Base-by-base conservation (phyloP, 768 basidiomycete species). In the Baorangia bicolor region DNA sequence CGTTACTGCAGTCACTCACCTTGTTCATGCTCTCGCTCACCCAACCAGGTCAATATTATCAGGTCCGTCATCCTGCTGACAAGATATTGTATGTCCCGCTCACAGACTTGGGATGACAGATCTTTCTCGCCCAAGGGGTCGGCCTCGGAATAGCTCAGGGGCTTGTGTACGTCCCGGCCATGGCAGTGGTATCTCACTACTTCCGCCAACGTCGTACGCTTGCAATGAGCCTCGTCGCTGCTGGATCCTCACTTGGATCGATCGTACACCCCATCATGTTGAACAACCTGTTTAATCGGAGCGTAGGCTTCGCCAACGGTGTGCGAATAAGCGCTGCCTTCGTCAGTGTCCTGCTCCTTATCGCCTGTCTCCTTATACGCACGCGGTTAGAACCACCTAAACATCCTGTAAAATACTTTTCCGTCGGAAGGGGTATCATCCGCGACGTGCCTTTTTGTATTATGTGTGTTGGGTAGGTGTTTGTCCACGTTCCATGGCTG, bases 101-200 rank as follows among this genome's bases (percentile, higher is more conserved):
- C 35, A 30, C 55, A 5, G 10, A 49, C 21, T 14, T 21, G 10
- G 2, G 34, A 41, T n/a, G 2, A 35, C 41, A 81, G 78, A 66
- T 85, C 6, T 75, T 84, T 58, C 71, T 84, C 16, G 58, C 75
- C 0, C 79, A 82, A 64, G 83, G 83, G 0, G 35, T 84, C 4
- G 75, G 73, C 0, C 60, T 75, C 11, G 81, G 82, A 2, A 64
- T 82, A 2, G 77, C 76, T 6, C 64, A 72, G 12, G 84, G 83
- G 5, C 34, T 83, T 23, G 58, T 76, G 12, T 81, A 76, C 58
- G 62, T 81, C 31, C 81, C 86, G 0, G 65, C 72, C 1, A 44
- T 80, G 2, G 75, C 74, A 12, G 68, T 81, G 23, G 56, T 76
- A 13, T 74, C 77, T 2, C 81, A 81, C 31, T 75, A 82, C 62